Evolutionary conservation across 176 grass and related monocot species (phyloP), one percentile per base, ranked within the genome.

Genomic region (Hsuehochloa calcarea): DNA sequence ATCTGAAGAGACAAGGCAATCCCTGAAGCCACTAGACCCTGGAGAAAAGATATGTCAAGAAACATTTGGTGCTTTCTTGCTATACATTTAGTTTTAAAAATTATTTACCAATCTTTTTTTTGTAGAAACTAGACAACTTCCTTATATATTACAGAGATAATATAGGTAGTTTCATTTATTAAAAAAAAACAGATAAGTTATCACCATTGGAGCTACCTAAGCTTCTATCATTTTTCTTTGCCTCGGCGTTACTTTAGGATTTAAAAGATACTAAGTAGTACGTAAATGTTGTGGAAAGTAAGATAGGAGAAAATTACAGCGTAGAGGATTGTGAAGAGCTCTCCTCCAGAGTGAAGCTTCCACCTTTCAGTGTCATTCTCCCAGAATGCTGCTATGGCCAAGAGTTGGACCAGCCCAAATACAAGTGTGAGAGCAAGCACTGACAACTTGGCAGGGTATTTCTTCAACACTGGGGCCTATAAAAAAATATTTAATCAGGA

Each of bases 241-340:
- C 13, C 47, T 40, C 12, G 38, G 19, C 15, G 15, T 44, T 70
- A 70, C 66, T 58, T n/a, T 81, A 81, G 0, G 46, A 54, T 34
- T 13, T n/a, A 68, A 31, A 66, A 31, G 16, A 12, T 45, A 45
- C 44, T 45, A 55, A 54, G 49, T 17, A 55, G 65, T 74, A 49
- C 38, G 27, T 65, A 45, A 83, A 79, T 50, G 15, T 45, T 55
- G 25, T 56, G 27, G 19, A 61, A 71, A 45, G 54, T 45, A 85
- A 68, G 9, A 49, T n/a, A 39, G 16, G 26, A 54, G 44, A 70
- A 23, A 76, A 71, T 89, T 94, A 92, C 92, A 84, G 90, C 92
- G 62, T 94, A 94, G 81, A 94, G 77, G 82, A 94, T 80, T 15
- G 84, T 94, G 87, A 94, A 86, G 58, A 94, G 68, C 52, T 91